These are phyloP conservation scores for Hypoxylon sp. DNA, from an alignment of 2,329 filamentous ascomycete species.

Conservation along the genomic window DNA sequence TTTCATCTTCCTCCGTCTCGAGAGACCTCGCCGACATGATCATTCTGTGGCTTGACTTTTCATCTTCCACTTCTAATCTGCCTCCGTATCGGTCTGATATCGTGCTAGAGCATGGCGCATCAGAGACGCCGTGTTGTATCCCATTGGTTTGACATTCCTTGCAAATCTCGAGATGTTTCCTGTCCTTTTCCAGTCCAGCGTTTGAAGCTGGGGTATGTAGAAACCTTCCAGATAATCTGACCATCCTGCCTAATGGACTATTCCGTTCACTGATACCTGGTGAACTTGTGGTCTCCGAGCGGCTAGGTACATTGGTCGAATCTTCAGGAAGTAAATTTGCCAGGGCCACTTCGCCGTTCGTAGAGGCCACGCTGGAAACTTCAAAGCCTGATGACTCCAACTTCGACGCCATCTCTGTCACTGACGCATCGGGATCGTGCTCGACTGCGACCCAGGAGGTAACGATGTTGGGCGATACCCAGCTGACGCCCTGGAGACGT, in stretches of 20 bases:
- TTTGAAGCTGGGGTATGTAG: constrained; percentile 29
- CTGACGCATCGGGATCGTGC: constrained; percentile 59
- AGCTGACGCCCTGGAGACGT: constrained; percentile 56
- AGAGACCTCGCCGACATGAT: constrained; percentile 33
- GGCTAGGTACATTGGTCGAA: constrained; percentile 25
- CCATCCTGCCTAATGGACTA: constrained; percentile 42
- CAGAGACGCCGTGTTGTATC: constrained; percentile 12
- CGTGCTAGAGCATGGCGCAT: constrained; percentile 1
- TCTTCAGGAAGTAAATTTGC: constrained; percentile 32
- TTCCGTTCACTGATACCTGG: constrained; percentile 17
- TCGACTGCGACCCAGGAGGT: constrained; percentile 67
- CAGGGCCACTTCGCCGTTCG: constrained; percentile 43
- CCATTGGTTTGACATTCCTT: constrained; percentile 50
- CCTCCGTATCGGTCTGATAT: constrained; percentile 8
- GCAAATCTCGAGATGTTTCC: constrained; percentile 55
- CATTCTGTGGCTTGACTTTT: constrained; percentile 54
- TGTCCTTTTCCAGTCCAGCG: constrained; percentile 35
- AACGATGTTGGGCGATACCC: constrained; percentile 75
- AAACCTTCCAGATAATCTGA: constrained; percentile 38
- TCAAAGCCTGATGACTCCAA: constrained; percentile 68
- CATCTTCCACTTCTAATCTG: constrained; percentile 47
- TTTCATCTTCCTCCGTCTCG: constrained; percentile 13
- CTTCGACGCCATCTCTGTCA: constrained; percentile 53
- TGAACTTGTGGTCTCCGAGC: constrained; percentile 18
- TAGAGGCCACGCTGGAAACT: constrained; percentile 57